Base-by-base conservation (phyloP, 768 basidiomycete species). In the Pisolithus microcarpus region DNA sequence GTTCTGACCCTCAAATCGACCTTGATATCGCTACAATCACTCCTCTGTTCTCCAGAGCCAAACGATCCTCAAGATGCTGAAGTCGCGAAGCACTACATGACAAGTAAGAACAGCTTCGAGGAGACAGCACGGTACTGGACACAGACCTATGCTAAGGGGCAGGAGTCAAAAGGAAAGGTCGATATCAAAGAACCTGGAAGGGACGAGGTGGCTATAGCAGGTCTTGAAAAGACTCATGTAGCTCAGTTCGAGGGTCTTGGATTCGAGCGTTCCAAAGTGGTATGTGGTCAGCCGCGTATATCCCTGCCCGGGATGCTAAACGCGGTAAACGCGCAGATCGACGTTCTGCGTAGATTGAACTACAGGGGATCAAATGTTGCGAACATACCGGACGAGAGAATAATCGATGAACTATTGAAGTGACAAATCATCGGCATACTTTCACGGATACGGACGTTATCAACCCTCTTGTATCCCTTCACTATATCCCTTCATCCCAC, bases 11-110 rank as follows among this genome's bases (percentile, higher is more conserved):
- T 98, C 64, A 97, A 96, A 68, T 92, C 91, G 39, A 97, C 95
- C 1, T 72, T 98, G 61, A 94, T 98, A 65, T 94, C 91, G 2
- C 78, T 98, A 13, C 95, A 97, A 66, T 91, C 88, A 37, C 76
- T 97, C 21, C 75, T 98, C 16, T 95, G 92, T 68, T 87, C 85
- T 8, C 95, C 95, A 0, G 92, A 96, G 64, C 94, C 95, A 7
- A 89, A 87, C 56, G 95, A 97, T 63, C 95, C 94, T 0, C 94
- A 97, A 70, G 95, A 98, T 63, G 95, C 94, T 0, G 93, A 98
- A 70, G 94, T 98, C 10, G 94, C 94, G 11, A 97, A 96, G 66
- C 95, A 96, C 63, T 98, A 89, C 61, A 87, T 89, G 67, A 91
- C 92, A 11, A 89, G 86, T 65, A 85, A 85, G 65, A 70, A 72